Evolutionary conservation across 1,284 basidiomycete species (phyloP).

Genomic region (Porogramme epimiltina): DNA sequence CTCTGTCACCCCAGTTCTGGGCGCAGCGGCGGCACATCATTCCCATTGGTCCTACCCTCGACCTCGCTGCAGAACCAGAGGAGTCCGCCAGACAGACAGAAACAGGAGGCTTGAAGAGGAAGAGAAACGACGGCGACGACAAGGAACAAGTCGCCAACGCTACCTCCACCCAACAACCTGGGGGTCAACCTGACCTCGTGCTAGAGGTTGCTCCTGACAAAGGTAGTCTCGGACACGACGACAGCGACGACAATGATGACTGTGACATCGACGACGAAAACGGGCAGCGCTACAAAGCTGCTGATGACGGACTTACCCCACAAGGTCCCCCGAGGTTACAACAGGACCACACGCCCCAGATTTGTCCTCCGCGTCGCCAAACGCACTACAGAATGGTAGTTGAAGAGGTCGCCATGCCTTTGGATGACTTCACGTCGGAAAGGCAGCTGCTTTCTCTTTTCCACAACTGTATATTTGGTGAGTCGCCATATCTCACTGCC

Average conservation of each 20-base stretch:
- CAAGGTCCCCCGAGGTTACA: not conserved
- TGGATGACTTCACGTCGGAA: not conserved
- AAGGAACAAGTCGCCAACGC: no score
- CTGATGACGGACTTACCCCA: not conserved
- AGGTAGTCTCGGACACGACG: no score
- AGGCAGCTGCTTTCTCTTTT: conserved; percentile 2
- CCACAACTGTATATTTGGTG: conserved; percentile 6
- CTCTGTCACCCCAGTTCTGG: conserved; percentile 1
- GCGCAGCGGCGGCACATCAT: no score
- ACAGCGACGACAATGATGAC: no score
- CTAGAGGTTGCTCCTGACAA: no score
- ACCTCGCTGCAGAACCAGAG: not conserved
- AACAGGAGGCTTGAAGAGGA: not conserved
- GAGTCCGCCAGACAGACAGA: not conserved
- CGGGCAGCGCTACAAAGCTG: no score
- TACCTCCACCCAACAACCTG: not conserved
- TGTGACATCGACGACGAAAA: no score
- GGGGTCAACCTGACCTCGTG: no score
- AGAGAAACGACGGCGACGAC: not conserved
- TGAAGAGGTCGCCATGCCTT: conserved; percentile 5
- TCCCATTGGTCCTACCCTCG: not conserved
- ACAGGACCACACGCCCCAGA: no score
- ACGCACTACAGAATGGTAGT: conserved; percentile 12
- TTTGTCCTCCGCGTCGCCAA: conserved; percentile 4
- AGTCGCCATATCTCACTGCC: not conserved